Conservation (phyloP, 208 protist species). For the Trypanosoma mega region DNA sequence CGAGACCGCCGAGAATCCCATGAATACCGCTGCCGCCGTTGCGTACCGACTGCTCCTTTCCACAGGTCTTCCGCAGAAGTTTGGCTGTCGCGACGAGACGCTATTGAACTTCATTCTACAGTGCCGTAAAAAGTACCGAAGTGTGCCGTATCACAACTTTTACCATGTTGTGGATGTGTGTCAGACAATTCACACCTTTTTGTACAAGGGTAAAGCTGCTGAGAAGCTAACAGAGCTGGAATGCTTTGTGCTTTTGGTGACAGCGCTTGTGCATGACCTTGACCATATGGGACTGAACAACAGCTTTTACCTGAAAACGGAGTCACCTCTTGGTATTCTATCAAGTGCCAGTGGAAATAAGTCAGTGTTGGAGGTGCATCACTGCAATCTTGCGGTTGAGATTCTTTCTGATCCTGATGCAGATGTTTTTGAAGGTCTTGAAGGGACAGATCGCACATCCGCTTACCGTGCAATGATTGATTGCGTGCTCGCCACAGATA, state of each 20-base stretch:
- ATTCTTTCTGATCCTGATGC: conserved; percentile 72
- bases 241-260: conserved; percentile 78
- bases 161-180: conserved; percentile 84
- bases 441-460: conserved; percentile 31
- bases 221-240: conserved; percentile 72
- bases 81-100: conserved; percentile 61
- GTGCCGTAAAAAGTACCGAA: conserved; percentile 78
- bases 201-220: conserved; percentile 44
- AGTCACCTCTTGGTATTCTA: conserved; percentile 82
- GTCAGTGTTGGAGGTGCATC: conserved; percentile 85
- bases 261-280: conserved; percentile 79
- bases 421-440: conserved; percentile 73
- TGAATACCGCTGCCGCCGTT: conserved; percentile 53
- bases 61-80: conserved; percentile 72
- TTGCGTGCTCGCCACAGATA: conserved; percentile 85
- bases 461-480: conserved; percentile 79
- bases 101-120: conserved; percentile 82
- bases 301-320: conserved; percentile 88
- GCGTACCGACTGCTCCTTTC: conserved; percentile 49
- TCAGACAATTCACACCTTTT: conserved; percentile 76
- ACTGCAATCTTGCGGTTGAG: conserved; percentile 87
- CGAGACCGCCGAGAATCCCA: conserved; percentile 36
- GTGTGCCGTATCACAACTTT: conserved; percentile 89
- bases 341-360: conserved; percentile 80
- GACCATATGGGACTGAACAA: conserved; percentile 92